Conservation (phyloP, 2,329 filamentous ascomycete genomes). For the Orbilia oligospora region DNA sequence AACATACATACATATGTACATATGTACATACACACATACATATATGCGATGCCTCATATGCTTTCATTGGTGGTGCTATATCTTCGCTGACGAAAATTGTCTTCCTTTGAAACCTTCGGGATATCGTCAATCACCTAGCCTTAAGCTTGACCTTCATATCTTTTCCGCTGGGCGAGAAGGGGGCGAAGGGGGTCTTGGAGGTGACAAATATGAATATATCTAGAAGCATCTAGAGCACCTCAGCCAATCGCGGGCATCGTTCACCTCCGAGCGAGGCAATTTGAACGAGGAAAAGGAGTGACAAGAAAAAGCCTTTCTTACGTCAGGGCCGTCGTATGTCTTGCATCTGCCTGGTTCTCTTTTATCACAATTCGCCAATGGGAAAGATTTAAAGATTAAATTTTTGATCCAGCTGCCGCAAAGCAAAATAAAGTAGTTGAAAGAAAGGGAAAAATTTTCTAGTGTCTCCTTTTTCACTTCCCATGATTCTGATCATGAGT, state of each 20-base stretch:
- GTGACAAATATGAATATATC: constrained; percentile 51
- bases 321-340: constrained; percentile 19
- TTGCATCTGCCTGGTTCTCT: constrained; percentile 8
- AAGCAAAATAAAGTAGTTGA: background rate
- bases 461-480: background rate
- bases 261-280: constrained; percentile 19
- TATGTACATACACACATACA: constrained; percentile 15
- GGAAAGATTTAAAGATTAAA: constrained; percentile 22
- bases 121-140: constrained; percentile 32
- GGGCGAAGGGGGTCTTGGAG: background rate
- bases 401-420: background rate
- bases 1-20: constrained; percentile 16
- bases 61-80: constrained; percentile 27
- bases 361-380: constrained; percentile 32
- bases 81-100: constrained; percentile 12
- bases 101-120: constrained; percentile 10
- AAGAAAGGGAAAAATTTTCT: background rate
- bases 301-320: constrained; percentile 11
- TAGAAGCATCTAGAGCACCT: constrained; percentile 21
- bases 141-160: constrained; percentile 17
- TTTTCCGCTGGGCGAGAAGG: constrained; percentile 11
- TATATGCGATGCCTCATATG: constrained; percentile 8
- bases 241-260: constrained; percentile 31
- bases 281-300: constrained; percentile 6
- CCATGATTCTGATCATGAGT: constrained; percentile 53